Base-by-base conservation (phyloP, 2,329 filamentous ascomycete genomes). In the Fusarium heterosporum region DNA sequence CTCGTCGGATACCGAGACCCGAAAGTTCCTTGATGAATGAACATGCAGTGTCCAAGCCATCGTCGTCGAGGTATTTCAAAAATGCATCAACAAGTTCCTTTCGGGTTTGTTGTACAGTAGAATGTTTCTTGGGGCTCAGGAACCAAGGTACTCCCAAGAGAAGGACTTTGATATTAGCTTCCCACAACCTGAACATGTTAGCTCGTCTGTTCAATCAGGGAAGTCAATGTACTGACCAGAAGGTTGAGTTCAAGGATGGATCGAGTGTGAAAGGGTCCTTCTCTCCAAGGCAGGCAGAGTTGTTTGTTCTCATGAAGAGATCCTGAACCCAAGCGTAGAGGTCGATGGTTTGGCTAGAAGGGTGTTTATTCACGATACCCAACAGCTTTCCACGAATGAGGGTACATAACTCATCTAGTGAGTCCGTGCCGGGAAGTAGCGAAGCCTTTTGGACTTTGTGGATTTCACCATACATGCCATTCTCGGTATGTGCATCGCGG, bases 391-490 rank as follows among this genome's bases (percentile, higher is more conserved):
- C 32, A 6, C 65, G 65, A 13, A 66, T 61, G 6, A 63, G 17
- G 0, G 34, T n/a, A 17, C 66, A 70, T 0, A 70, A 19, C 4
- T 67, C 63, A 14, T 69, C 59, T 3, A 69, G 47, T 2, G 67
- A 67, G 4, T 54, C 42, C 1, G 67, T 70, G 3, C 67, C 66
- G 2, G 66, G 67, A 9, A 70, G 47, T 1, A 70, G 7, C 0
- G 66, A 70, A 7, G 63, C 46, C 16, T 67, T 70, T 34, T 70
- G 67, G 1, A 69, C 59, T 10, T 40, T 46, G 11, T 70, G 67
- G 7, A 70, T 70, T 17, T 70, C 67, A 13, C 67, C 67, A 42
- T 69, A 70, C 59, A 70, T 69, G 32, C 67, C 67, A 1, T 64
- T 64, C 32, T 70, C 67, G n/a, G 67, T 70, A 14, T 70, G 67